phyloP scores from a whole-genome alignment of 2,329 filamentous ascomycete species.

The Fusarium napiforme region DNA sequence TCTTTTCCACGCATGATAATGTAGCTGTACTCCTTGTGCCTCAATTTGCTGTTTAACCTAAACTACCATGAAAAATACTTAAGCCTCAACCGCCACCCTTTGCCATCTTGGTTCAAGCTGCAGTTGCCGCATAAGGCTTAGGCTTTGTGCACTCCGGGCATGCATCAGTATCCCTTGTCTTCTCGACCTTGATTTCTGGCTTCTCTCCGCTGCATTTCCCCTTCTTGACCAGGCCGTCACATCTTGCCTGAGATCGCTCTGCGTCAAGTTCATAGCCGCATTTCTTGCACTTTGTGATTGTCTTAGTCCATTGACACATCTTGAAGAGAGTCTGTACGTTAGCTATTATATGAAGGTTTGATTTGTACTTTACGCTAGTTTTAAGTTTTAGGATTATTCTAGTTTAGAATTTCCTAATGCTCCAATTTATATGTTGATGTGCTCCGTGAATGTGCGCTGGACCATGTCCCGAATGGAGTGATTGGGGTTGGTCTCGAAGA shows the following conservation, averaged over 20 bases:
- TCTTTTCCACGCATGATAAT: no score
- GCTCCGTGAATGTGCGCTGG: not conserved
- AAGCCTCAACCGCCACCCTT: no score
- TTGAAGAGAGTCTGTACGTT: accelerated
- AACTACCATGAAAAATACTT: not conserved
- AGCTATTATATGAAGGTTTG: not conserved
- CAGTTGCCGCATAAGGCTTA: not conserved
- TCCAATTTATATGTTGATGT: not conserved
- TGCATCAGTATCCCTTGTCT: not conserved
- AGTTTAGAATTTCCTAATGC: not conserved
- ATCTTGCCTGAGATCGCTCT: not conserved
- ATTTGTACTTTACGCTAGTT: accelerated
- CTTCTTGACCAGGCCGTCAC: not conserved
- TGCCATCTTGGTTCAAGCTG: not conserved
- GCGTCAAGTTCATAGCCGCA: not conserved
- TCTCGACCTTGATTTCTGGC: not conserved
- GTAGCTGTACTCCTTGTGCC: accelerated
- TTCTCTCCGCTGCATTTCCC: not conserved
- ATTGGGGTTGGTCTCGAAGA: not conserved
- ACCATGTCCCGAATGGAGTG: not conserved
- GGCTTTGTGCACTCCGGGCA: not conserved
- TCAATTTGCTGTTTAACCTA: accelerated
- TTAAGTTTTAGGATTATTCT: not conserved
- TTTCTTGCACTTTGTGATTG: not conserved
- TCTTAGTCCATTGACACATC: not conserved